Base-by-base conservation (phyloP, 2,329 filamentous ascomycete species). In the Colletotrichum cuscutae region DNA sequence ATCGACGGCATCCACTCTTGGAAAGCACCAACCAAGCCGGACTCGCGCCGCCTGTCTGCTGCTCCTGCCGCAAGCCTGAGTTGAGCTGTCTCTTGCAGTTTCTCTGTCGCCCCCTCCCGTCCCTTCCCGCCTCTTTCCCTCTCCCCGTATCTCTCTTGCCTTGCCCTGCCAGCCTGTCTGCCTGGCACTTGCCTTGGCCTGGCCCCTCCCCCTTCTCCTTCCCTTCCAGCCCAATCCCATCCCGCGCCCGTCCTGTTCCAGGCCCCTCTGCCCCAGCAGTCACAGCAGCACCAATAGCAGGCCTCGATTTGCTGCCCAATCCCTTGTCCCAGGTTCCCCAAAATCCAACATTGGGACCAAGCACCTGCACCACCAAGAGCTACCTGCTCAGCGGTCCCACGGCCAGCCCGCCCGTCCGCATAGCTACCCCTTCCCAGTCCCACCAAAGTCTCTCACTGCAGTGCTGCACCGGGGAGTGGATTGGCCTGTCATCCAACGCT, bases 11-110 rank as follows among this genome's bases (percentile, higher is more conserved):
- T 58, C 68, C 70, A 72, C 58, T 66, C 42, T 22, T 9, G 37
- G 37, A 49, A 22, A 22, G 42, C 42, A 66, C 66, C 66, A 70
- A 68, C 69, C 68, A 70, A 68, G 69, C 64, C 68, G 46, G 56
- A 60, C 63, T 66, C 62, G 57, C 28, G 42, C 65, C 35, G 52
- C 53, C 65, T 54, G 57, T 42, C 63, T 52, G 30, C 13, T 54
- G 22, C 24, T 35, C 32, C 32, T 35, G 32, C 32, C 32, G 32
- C 32, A 35, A 35, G 32, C 32, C 32, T 35, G 32, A 35, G 32
- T 12, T 35, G 32, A 12, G 32, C 32, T 35, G 32, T 35, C 63
- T 52, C 49, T 15, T 54, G 22, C 24, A n/a, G 49, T 24, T 24
- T 54, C 22, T 54, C 52, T 30, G 46, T 54, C 49, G 11, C 42